Percentiles rank a stretch among this genome's conserved stretches.
These are phyloP conservation scores for Kuraishia piskuri DNA, from an alignment of 805 yeast species.

Conservation along the genomic window DNA sequence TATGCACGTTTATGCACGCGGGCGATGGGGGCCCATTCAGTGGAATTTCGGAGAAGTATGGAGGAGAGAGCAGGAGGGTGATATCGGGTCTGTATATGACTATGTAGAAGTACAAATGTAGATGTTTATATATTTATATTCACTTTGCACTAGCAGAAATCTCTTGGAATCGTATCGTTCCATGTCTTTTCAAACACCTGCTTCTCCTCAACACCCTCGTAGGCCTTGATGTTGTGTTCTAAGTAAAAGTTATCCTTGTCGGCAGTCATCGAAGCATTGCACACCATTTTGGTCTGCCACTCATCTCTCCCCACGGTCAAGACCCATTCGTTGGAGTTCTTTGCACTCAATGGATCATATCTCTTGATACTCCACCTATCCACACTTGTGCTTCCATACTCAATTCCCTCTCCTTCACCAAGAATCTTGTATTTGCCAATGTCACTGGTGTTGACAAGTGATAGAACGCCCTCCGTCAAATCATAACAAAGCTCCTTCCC, in stretches of 20 bases:
- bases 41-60: background rate
- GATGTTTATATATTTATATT: background rate
- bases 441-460: conserved; percentile 23
- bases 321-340: conserved; percentile 29
- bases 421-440: conserved; percentile 26
- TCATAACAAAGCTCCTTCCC: conserved; percentile 18
- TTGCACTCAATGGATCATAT: conserved; percentile 30
- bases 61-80: background rate
- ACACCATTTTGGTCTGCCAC: conserved; percentile 28
- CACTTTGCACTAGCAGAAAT: conserved; percentile 15
- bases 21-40: background rate
- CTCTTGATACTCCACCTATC: conserved; percentile 28
- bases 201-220: conserved; percentile 18
- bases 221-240: conserved; percentile 23
- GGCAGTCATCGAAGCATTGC: conserved; percentile 21
- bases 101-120: background rate
- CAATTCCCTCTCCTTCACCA: conserved; percentile 25
- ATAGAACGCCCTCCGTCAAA: conserved; percentile 25
- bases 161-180: conserved; percentile 25
- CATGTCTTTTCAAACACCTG: conserved; percentile 25
- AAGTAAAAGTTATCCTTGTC: conserved; percentile 25
- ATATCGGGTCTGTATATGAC: too few relatives aligned
- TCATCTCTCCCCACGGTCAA: conserved; percentile 31
- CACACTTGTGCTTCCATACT: conserved; percentile 30
- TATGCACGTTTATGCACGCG: background rate